These are phyloP conservation scores for Paraphoma sp. DNA, from an alignment of 2,329 filamentous ascomycete species.

Conservation along the genomic window DNA sequence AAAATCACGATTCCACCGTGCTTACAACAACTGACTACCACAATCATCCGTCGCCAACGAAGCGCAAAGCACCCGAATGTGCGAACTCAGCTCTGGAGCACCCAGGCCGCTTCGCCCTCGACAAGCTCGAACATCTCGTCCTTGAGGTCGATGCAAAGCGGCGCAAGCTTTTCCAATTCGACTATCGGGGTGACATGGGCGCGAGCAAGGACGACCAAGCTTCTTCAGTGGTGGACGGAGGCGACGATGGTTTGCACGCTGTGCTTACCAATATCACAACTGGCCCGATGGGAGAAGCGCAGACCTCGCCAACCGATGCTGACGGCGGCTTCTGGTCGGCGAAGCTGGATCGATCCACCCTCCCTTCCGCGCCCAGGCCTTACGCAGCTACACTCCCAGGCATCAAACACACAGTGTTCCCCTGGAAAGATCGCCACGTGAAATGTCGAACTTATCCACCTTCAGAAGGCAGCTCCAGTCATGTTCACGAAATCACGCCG, in stretches of 20 bases:
- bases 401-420: not conserved
- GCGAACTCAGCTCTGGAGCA: not conserved
- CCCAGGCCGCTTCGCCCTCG: slow-evolving; percentile 7
- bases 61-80: slow-evolving; percentile 3
- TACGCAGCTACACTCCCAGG: not conserved
- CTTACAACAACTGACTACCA: too few species aligned
- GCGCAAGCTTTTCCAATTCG: slow-evolving; percentile 3
- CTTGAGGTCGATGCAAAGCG: slow-evolving; percentile 16
- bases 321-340: not conserved
- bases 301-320: not conserved
- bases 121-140: slow-evolving; percentile 10
- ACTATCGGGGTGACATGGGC: not conserved
- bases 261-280: not conserved
- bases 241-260: not conserved
- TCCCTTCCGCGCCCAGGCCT: not conserved
- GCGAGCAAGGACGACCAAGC: not conserved
- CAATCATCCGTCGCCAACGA: not conserved
- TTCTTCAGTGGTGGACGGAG: not conserved
- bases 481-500: slow-evolving; percentile 1
- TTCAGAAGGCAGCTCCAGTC: not conserved
- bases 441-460: not conserved
- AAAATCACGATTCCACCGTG: too few species aligned
- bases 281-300: slow-evolving; percentile 4
- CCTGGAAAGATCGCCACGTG: not conserved
- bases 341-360: not conserved